These are phyloP conservation scores for Antrodiella citrinella DNA, from an alignment of 768 basidiomycete species.

Conservation along the genomic window DNA sequence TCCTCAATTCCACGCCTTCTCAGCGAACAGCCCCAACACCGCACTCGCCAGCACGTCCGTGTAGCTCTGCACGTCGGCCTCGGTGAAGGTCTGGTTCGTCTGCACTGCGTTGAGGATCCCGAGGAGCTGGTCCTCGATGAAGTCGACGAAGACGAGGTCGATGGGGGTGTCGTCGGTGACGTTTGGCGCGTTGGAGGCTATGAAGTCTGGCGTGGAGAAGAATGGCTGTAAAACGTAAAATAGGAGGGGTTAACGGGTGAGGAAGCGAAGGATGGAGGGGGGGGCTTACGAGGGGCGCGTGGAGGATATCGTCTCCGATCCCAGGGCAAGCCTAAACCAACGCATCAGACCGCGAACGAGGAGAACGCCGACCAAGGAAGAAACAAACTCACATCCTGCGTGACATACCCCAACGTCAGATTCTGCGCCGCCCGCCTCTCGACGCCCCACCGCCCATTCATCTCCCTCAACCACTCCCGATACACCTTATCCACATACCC, in stretches of 20 bases:
- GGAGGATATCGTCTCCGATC: slow-evolving; percentile 64
- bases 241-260: neutral
- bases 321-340: slow-evolving; percentile 74
- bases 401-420: slow-evolving; percentile 70
- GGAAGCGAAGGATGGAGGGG: neutral
- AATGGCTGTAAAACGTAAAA: slow-evolving; percentile 38
- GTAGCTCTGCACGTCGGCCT: slow-evolving; percentile 46
- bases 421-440: slow-evolving; percentile 37
- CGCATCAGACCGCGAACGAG: slow-evolving; percentile 29
- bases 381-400: slow-evolving; percentile 43
- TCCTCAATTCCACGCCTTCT: slow-evolving; percentile 27
- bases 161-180: slow-evolving; percentile 42
- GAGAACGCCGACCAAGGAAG: neutral
- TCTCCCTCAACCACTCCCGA: slow-evolving; percentile 49
- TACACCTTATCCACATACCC: slow-evolving; percentile 47
- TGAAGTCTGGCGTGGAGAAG: slow-evolving; percentile 46
- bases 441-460: slow-evolving; percentile 31
- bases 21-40: slow-evolving; percentile 51
- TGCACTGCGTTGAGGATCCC: slow-evolving; percentile 49
- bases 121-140: slow-evolving; percentile 48
- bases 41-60: slow-evolving; percentile 41
- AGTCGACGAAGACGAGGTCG: slow-evolving; percentile 73
- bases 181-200: slow-evolving; percentile 46
- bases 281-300: slow-evolving; percentile 38
- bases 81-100: slow-evolving; percentile 38